Base-by-base conservation (phyloP, 2,329 filamentous ascomycete species). In the Microthyrium microscopicum region DNA sequence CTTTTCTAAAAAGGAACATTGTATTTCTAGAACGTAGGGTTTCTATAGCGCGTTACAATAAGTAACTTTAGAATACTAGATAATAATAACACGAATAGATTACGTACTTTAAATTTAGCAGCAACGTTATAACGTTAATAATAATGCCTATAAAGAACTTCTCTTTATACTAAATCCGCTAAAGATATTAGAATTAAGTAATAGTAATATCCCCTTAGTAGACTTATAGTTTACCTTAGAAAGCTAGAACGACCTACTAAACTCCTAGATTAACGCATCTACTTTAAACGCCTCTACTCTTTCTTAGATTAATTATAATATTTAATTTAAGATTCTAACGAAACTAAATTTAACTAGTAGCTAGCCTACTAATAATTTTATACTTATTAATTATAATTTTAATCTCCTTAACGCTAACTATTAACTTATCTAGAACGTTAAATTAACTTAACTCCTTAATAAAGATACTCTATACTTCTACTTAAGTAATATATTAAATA, bases 231-330 rank as follows among this genome's bases (percentile, higher is more conserved):
- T 21, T n/a, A 13, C 11, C 29, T 21, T 20, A 19, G 29, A 13
- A 31, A 31, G 29, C 29, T 31, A 20, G 29, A 31, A 31, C 20
- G 9, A 21, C 16, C 29, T 20, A 7, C 9, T 13, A 18, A 31
- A 31, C 29, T 13, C 15, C 29, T 13, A 21, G 20, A 31, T 18
- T 13, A 20, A 31, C 20, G 29, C 29, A 20, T 21, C 29, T 7
- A 21, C 8, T 31, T 31, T 31, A n/a, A n/a, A n/a, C n/a, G n/a
- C n/a, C 29, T 31, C 29, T 31, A 18, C 29, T 31, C 29, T 31
- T 31, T 31, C 17, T 31, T 4, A 31, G 15, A 31, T 20, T 20
- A n/a, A 31, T 31, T 20, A 31, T 13, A 31, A 31, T 31, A 6
- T 31, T 31, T n/a, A 31, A 31, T 13, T 31, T 20, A n/a, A 31